Percentiles rank a stretch among this genome's conserved stretches.
Conservation (phyloP, 495 filamentous ascomycete genomes). For the Venustampulla echinocandica region DNA sequence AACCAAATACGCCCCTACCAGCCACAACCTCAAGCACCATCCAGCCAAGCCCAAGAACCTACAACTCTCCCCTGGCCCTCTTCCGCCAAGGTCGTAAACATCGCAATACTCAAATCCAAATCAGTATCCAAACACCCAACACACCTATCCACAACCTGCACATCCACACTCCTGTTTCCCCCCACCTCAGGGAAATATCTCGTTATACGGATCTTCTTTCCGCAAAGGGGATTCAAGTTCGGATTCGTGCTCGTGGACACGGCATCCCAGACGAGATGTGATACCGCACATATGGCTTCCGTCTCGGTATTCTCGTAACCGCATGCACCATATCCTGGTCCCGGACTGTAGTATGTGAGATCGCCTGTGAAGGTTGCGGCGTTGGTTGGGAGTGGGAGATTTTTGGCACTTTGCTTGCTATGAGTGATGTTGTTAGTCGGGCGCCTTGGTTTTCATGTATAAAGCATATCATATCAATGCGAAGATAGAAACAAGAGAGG, state of each 20-base stretch:
- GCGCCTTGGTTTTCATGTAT: not conserved
- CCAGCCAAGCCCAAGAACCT: constrained; percentile 63
- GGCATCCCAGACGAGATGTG: constrained; percentile 59
- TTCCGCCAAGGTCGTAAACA: constrained; percentile 53
- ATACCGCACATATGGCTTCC: constrained; percentile 58
- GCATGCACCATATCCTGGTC: constrained; percentile 61
- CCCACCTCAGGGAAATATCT: constrained; percentile 62
- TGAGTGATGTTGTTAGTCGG: too few relatives aligned
- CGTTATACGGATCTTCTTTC: constrained; percentile 50
- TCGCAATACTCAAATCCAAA: constrained; percentile 54
- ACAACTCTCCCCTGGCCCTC: constrained; percentile 47
- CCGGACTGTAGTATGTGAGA: constrained; percentile 62
- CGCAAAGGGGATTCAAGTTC: constrained; percentile 65
- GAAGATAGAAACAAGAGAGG: not conserved
- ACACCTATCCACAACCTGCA: constrained; percentile 71
- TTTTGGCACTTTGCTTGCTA: constrained; percentile 10
- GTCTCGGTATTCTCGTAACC: constrained; percentile 43
- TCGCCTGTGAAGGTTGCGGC: constrained; percentile 49
- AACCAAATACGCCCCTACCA: constrained; percentile 2
- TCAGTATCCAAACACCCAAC: constrained; percentile 53
- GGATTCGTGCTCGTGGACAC: constrained; percentile 44
- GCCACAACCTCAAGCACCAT: constrained; percentile 7
- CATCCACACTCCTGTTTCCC: constrained; percentile 45
- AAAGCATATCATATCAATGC: not conserved
- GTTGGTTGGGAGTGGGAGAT: constrained; percentile 50